Evolutionary conservation across 306 rosid species (phyloP), one percentile per base, ranked within the genome.

Genomic region (Lablab purpureus): DNA sequence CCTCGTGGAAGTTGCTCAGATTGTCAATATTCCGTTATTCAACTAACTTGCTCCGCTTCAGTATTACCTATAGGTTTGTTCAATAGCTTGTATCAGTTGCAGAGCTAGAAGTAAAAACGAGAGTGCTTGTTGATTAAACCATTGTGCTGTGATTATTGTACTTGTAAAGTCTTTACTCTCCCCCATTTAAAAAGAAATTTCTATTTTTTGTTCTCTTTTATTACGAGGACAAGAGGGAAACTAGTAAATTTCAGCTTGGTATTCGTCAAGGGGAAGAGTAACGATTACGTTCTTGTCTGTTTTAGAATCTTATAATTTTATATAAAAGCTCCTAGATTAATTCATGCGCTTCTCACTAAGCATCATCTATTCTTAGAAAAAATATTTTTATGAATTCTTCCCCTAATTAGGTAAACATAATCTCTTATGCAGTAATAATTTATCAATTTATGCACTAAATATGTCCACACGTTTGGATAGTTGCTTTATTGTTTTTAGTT

Each of bases 91-190:
- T 77, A 58, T 34, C 76, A 55, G 80, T 34, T 65, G 55, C 41
- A 71, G 54, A 12, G 50, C 28, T 47, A 30, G 3, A 65, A 52
- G 65, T 43, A 77, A 21, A 22, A 76, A 71, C 10, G 80, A 63
- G 60, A 36, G 32, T 66, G 62, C 52, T 71, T 34, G 15, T 22
- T 2, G 56, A 54, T 56, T 27, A 77, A 19, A 72, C 60, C 34
- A 19, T 65, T 55, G 51, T 34, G n/a, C 46, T 78, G 83, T 83
- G 67, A 36, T 77, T 78, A 83, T 40, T 49, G 72, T 83, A 56
- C 18, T 28, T 66, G 50, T 30, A 14, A 30, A 56, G 5, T 54
- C 36, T 50, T 49, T 18, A 27, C 71, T n/a, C 28, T 69, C 55
- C 47, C 14, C 58, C 73, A 27, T n/a, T 6, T 6, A 59, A 21